Base-by-base conservation (phyloP, 768 basidiomycete species). In the Psilocybe cubensis region DNA sequence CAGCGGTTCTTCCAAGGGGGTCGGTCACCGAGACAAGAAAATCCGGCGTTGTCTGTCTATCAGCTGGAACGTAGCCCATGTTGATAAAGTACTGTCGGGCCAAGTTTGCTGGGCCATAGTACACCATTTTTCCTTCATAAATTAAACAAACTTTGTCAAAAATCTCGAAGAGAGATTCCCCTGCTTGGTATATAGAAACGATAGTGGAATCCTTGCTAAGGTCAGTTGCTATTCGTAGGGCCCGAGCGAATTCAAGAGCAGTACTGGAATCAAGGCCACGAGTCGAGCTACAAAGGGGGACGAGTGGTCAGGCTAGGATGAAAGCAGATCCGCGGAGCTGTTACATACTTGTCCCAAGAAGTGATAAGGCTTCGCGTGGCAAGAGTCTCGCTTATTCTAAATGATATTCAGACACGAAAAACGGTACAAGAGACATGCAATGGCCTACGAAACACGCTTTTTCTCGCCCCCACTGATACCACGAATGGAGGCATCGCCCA, bases 141-240 rank as follows among this genome's bases (percentile, higher is more conserved):
- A 94, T 81, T 49, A 94, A 78, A 65, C 89, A 86, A 7, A 92
- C 79, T 68, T 91, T 90, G 78, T 94, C 76, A 67, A 82, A 95
- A 4, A 79, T 72, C 11, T 81, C 51, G 60, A 83, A 88, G 0
- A 90, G 72, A 2, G 79, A 76, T 68, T 94, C 90, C 49, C 89
- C 86, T 9, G 90, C 91, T 73, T 94, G 92, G 71, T 94, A 93
- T 40, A 95, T 85, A 0, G 91, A 88, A 20, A 90, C 91, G 56
- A 94, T 81, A 0, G 87, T 91, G 0, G 88, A 73, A 48, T 74
- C 66, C 21, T 71, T 68, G 40, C 73, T 70, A 1, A 83, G 76
- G 65, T 91, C 84, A 4, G 89, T 89, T 3, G 82, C 76, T 47
- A 86, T 78, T 1, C 89, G 83, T 35, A 92, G 76, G 0, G 86